Percentiles rank a stretch among this genome's conserved stretches.
phyloP scores from a whole-genome alignment of 257 asterid genomes.

The Cruciata laevipes region DNA sequence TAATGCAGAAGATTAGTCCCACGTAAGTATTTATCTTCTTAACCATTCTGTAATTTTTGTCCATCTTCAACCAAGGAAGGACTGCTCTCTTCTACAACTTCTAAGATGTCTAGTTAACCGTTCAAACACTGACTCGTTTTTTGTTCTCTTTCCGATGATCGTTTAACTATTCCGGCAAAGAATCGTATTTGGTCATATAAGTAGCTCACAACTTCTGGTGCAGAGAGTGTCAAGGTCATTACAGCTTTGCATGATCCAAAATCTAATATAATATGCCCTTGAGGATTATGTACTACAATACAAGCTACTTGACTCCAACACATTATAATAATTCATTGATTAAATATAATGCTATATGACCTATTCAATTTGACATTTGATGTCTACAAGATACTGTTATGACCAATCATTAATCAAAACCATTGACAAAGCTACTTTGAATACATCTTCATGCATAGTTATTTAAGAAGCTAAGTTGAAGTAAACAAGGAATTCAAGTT shows the following conservation, averaged over 20 bases:
- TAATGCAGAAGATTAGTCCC: no score
- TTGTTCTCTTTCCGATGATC: no score
- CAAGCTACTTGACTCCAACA: constrained; percentile 5
- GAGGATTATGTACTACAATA: constrained; percentile 7
- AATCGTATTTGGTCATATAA: no score
- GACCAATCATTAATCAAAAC: constrained; percentile 9
- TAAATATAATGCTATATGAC: not conserved
- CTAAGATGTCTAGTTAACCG: no score
- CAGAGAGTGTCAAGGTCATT: constrained; percentile 1
- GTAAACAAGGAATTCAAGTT: constrained; percentile 2
- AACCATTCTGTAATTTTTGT: no score
- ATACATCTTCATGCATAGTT: constrained; percentile 2
- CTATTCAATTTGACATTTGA: constrained; percentile 1
- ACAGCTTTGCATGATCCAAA: constrained; percentile 11
- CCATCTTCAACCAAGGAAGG: not conserved
- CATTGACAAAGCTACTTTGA: constrained; percentile 18
- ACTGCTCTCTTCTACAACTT: no score
- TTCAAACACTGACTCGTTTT: no score
- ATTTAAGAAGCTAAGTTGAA: not conserved
- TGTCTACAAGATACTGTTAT: constrained; percentile 7
- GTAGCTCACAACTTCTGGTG: no score
- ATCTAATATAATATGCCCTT: not conserved
- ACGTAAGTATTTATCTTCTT: not conserved
- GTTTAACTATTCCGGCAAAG: no score
- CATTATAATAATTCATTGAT: not conserved